These are phyloP conservation scores for Spergularia azorica DNA, from an alignment of 179 eudicot genomes.

Conservation along the genomic window DNA sequence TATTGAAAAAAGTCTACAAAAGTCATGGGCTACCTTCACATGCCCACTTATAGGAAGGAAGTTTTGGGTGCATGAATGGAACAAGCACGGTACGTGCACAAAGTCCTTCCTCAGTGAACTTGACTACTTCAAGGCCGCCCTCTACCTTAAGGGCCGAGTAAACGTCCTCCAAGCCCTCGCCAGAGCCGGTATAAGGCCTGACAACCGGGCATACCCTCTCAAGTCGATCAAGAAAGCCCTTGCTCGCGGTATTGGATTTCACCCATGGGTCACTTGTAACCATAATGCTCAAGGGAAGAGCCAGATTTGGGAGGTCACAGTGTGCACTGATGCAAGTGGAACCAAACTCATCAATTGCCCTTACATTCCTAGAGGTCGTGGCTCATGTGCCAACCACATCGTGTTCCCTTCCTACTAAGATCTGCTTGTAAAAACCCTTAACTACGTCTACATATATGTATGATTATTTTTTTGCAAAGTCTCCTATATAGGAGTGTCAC, in stretches of 20 bases:
- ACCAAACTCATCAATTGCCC: conserved; percentile 44
- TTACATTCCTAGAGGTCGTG: conserved; percentile 29
- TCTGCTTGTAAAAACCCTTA: too few species aligned
- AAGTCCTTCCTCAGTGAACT: conserved; percentile 30
- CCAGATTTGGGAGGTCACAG: conserved; percentile 46
- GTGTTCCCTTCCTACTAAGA: conserved; percentile 34
- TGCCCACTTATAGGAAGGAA: conserved; percentile 33
- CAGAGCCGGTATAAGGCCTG: conserved; percentile 41
- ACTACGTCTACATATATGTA: too few species aligned
- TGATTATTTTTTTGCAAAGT: too few species aligned
- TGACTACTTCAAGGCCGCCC: conserved; percentile 30
- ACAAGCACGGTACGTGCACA: conserved; percentile 28
- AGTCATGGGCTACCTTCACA: conserved; percentile 38
- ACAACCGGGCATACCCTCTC: conserved; percentile 32
- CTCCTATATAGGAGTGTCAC: too few species aligned
- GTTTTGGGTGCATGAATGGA: conserved; percentile 38
- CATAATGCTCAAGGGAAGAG: conserved; percentile 30
- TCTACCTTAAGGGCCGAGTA: conserved; percentile 27
- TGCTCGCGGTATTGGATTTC: conserved; percentile 26
- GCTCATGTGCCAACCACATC: conserved; percentile 31
- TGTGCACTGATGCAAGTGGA: conserved; percentile 45
- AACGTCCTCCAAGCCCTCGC: conserved; percentile 37
- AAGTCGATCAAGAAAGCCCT: conserved; percentile 39
- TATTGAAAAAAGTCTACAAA: conserved; percentile 19
- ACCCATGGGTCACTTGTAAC: conserved; percentile 44